Conservation (phyloP, 108 stramenopile species). For the Phaeodactylum tricornutum region DNA sequence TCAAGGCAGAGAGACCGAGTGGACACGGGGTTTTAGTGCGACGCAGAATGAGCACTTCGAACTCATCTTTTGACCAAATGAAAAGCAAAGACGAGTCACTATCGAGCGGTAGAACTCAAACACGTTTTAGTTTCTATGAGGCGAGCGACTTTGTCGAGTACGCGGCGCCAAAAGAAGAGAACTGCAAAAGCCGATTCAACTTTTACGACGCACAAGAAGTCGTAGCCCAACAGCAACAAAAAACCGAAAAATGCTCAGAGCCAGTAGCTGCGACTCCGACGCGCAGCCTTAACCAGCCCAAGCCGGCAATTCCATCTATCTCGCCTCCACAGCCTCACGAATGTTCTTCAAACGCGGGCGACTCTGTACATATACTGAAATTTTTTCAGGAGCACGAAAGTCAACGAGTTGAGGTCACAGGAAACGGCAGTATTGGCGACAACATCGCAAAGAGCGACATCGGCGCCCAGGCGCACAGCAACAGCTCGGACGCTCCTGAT, state of each 20-base stretch:
- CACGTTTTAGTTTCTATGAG: conserved; percentile 39
- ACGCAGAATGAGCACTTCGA: too few relatives aligned
- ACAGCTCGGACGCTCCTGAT: not conserved
- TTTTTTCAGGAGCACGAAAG: conserved; percentile 2
- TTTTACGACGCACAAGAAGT: conserved; percentile 9
- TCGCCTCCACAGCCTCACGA: not conserved
- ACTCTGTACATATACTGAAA: conserved; percentile 1
- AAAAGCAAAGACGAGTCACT: too few relatives aligned
- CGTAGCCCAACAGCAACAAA: not conserved
- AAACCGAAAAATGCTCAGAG: not conserved
- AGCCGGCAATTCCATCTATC: too few relatives aligned
- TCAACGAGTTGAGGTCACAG: not conserved
- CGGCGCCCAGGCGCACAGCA: not conserved
- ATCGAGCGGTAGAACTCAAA: conserved; percentile 11
- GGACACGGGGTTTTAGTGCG: too few relatives aligned
- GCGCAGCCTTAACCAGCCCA: too few relatives aligned
- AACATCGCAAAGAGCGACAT: not conserved
- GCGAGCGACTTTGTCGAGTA: conserved; percentile 18
- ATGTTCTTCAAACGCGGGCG: not conserved
- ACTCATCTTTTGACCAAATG: too few relatives aligned
- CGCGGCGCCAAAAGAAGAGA: conserved; percentile 1
- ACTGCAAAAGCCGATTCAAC: conserved; percentile 9
- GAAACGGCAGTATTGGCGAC: not conserved
- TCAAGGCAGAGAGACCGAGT: too few relatives aligned
- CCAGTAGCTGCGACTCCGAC: too few relatives aligned